Evolutionary conservation across 192 early-diverging fungal genomes (phyloP).

Genomic region (Coemansia sp.): DNA sequence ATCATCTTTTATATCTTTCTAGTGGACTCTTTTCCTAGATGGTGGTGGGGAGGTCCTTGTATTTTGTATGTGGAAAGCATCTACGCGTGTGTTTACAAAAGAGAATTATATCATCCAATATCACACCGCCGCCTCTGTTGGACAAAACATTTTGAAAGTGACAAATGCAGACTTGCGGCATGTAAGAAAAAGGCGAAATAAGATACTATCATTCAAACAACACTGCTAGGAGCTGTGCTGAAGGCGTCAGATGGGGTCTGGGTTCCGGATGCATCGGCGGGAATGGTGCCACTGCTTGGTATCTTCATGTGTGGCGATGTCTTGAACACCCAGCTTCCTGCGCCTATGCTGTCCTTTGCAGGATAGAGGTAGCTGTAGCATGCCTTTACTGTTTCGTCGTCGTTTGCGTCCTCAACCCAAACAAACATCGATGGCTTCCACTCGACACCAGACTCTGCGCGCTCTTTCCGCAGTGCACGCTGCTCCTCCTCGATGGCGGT

Average conservation of each 20-base stretch:
- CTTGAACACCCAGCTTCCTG: slow-evolving; percentile 51
- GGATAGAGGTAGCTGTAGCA: slow-evolving; percentile 44
- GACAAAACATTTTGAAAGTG: no score
- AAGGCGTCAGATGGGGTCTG: slow-evolving; percentile 53
- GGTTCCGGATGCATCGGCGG: slow-evolving; percentile 28
- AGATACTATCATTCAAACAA: slow-evolving; percentile 12
- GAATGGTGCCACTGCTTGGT: slow-evolving; percentile 6
- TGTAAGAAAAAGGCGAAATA: background rate
- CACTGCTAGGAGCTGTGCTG: slow-evolving; percentile 45
- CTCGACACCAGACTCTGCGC: slow-evolving; percentile 55
- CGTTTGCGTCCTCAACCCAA: slow-evolving; percentile 47
- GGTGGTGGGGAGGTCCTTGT: no score
- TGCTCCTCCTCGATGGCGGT: slow-evolving; percentile 69
- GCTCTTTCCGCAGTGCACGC: slow-evolving; percentile 62
- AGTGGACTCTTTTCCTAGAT: background rate
- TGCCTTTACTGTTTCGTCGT: slow-evolving; percentile 32
- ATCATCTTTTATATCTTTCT: background rate
- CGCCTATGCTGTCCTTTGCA: slow-evolving; percentile 47
- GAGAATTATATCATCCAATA: no score
- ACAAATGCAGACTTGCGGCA: slow-evolving; percentile 2
- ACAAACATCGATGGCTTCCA: slow-evolving; percentile 59
- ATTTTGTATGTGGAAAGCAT: slow-evolving; percentile 1
- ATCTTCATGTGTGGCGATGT: slow-evolving; percentile 24
- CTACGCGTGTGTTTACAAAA: background rate
- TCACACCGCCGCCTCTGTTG: no score